Evolutionary conservation across 164 flowering plant genomes (phyloP), one percentile per base, ranked within the genome.

Genomic region (Macadamia tetraphylla): DNA sequence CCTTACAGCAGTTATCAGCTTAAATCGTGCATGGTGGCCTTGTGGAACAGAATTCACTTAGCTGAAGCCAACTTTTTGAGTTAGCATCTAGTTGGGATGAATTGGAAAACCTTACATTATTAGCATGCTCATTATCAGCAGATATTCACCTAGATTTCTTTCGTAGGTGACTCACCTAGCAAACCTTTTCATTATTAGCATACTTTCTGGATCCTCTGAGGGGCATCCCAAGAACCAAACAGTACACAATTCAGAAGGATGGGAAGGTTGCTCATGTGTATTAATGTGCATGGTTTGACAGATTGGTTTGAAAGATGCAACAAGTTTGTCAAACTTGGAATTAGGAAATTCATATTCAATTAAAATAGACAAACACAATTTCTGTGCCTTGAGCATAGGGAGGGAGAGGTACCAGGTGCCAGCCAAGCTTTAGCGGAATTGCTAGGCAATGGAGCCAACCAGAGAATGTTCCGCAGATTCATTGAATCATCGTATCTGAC

Each of bases 371-470:
- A 35, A 11, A 68, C 15, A 1, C 4, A 69, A 52, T 62, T 31
- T 52, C 4, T 17, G n/a, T 58, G 32, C 17, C 32, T 52, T 31
- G 43, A 11, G 42, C 51, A 53, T 31, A 9, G 31, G 53, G 40
- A 61, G 58, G 51, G 61, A 69, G 29, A 70, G 53, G 18, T 84
- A 94, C 98, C 98, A 72, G 99, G 97, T 55, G 97, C 84, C 61
- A 63, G 42, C 99, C 97, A 92, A 67, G 63, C 83, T 74, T 82
- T 78, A 57, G 81, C 62, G 52, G 86, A 77, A 71, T 70, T 78
- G 74, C 87, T 79, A 12, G 97, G 97, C 74, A 94, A 73, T 58
- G 99, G 99, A 75, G 99, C 99, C 68, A 92, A 81, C 99, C 99
- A 94, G 52, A 94, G 87, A 77, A 94, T 92, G 74, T 94, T 94